phyloP scores from a whole-genome alignment of 768 basidiomycete genomes.

The Omphalotus guepiniiformis region DNA sequence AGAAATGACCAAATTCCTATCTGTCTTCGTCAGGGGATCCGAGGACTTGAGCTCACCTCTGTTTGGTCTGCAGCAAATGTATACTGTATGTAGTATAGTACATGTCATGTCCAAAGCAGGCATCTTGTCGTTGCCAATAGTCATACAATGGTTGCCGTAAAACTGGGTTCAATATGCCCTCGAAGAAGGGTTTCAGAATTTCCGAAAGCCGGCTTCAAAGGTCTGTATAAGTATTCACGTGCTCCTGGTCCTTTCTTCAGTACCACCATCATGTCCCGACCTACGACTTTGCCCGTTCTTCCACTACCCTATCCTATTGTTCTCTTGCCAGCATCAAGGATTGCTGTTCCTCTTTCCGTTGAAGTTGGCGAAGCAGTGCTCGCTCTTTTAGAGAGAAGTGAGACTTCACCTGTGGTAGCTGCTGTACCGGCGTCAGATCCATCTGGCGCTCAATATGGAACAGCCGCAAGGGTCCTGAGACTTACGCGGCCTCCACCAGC shows the following conservation, averaged over 20 bases:
- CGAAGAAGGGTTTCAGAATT: too few relatives aligned
- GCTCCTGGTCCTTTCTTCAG: not conserved
- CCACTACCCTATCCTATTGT: slow-evolving; percentile 67
- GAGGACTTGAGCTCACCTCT: too few relatives aligned
- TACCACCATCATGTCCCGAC: slow-evolving; percentile 12
- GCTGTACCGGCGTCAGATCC: slow-evolving; percentile 49
- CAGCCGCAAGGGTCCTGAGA: slow-evolving; percentile 67
- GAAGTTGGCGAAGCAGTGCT: slow-evolving; percentile 62
- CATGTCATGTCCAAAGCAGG: too few relatives aligned
- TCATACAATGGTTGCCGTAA: too few relatives aligned
- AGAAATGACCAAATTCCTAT: too few relatives aligned
- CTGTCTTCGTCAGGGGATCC: too few relatives aligned
- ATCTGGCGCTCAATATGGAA: slow-evolving; percentile 54
- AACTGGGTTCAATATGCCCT: too few relatives aligned
- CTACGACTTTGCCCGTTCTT: slow-evolving; percentile 59
- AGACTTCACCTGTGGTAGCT: slow-evolving; percentile 65
- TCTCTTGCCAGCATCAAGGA: slow-evolving; percentile 67
- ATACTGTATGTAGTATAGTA: too few relatives aligned
- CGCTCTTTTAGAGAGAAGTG: slow-evolving; percentile 63
- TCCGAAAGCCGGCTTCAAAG: too few relatives aligned
- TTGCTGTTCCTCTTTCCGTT: slow-evolving; percentile 63
- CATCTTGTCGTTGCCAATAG: too few relatives aligned
- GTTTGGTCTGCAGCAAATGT: too few relatives aligned
- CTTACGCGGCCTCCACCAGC: slow-evolving; percentile 52
- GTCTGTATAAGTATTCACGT: slow-evolving; percentile 1